Conservation (phyloP, 1,139 yeast genomes). For the Hansenula sp. region DNA sequence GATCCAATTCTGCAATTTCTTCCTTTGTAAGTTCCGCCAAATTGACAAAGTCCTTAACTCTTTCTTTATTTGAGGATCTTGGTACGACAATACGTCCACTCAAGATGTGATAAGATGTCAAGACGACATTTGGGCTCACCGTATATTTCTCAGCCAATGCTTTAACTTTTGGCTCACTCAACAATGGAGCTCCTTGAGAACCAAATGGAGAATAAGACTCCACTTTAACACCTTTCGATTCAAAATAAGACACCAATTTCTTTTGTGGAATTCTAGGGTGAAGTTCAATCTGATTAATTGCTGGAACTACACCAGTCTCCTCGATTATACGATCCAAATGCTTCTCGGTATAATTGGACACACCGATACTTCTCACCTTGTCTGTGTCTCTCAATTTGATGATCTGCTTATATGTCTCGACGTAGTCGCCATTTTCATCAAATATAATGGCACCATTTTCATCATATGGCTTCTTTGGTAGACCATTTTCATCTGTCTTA, state of each 20-base stretch:
- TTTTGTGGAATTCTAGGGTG: constrained; percentile 57
- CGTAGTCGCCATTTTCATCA: constrained; percentile 34
- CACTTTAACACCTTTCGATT: constrained; percentile 39
- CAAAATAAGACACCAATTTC: constrained; percentile 40
- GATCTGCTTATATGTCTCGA: background rate
- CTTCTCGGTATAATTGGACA: constrained; percentile 49
- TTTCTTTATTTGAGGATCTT: constrained; percentile 38
- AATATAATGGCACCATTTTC: constrained; percentile 24
- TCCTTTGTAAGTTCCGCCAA: constrained; percentile 39
- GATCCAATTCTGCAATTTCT: constrained; percentile 38
- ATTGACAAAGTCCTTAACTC: constrained; percentile 30
- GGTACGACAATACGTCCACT: constrained; percentile 51
- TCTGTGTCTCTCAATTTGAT: constrained; percentile 35
- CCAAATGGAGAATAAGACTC: constrained; percentile 64
- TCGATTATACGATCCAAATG: constrained; percentile 42
- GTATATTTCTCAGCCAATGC: constrained; percentile 41
- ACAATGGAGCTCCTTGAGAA: constrained; percentile 47
- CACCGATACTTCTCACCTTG: constrained; percentile 51
- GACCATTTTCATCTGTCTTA: constrained; percentile 19
- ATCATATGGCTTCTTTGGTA: constrained; percentile 1
- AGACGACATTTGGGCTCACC: constrained; percentile 40
- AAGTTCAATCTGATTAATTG: constrained; percentile 52
- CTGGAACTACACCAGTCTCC: constrained; percentile 40
- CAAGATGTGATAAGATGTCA: constrained; percentile 51
- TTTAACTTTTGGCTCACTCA: constrained; percentile 37